A percentile compares a stretch with the other conserved stretches of the same genome.
Conservation (phyloP, 2,329 filamentous ascomycete species). For the Tolypocladium capitatum region DNA sequence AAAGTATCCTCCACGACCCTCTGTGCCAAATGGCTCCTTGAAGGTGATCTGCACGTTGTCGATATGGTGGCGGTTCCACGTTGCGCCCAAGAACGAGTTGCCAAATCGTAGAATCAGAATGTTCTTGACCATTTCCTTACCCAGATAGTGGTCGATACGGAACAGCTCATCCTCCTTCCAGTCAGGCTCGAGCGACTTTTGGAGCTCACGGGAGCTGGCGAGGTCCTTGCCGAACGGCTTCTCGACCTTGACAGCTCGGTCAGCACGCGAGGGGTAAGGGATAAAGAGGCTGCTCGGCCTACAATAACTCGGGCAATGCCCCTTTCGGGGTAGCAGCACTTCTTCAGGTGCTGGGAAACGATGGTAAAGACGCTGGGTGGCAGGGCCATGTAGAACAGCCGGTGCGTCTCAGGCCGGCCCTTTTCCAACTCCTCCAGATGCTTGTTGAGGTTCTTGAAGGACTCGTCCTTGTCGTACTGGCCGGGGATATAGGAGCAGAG, state of each 20-base stretch:
- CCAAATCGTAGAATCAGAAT: conserved; percentile 95
- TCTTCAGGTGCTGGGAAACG: conserved; percentile 93
- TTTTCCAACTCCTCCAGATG: conserved; percentile 79
- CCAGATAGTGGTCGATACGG: conserved; percentile 98
- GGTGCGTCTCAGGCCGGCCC: conserved; percentile 69
- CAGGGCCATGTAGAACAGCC: conserved; percentile 98
- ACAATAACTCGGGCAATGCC: conserved; percentile 93
- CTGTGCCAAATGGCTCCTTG: conserved; percentile 98
- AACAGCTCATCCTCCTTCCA: conserved; percentile 99
- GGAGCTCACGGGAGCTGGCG: conserved; percentile 82
- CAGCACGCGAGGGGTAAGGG: conserved; percentile 9
- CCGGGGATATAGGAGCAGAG: conserved; percentile 92
- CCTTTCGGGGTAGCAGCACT: conserved; percentile 84
- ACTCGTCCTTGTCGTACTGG: conserved; percentile 94
- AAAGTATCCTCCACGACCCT: conserved; percentile 96
- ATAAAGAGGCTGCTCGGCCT: conserved; percentile 17
- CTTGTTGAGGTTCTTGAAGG: conserved; percentile 72
- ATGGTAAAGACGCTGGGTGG: conserved; percentile 96
- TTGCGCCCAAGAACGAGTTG: conserved; percentile 96
- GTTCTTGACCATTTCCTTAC: conserved; percentile 99
- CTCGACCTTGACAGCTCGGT: conserved; percentile 56
- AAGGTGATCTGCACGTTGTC: conserved; percentile 99
- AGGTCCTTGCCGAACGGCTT: conserved; percentile 99
- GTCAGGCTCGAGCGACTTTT: conserved; percentile 88
- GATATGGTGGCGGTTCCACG: conserved; percentile 98